Evolutionary conservation across 768 basidiomycete species (phyloP), one percentile per base, ranked within the genome.

Genomic region (Leccinum boreale): DNA sequence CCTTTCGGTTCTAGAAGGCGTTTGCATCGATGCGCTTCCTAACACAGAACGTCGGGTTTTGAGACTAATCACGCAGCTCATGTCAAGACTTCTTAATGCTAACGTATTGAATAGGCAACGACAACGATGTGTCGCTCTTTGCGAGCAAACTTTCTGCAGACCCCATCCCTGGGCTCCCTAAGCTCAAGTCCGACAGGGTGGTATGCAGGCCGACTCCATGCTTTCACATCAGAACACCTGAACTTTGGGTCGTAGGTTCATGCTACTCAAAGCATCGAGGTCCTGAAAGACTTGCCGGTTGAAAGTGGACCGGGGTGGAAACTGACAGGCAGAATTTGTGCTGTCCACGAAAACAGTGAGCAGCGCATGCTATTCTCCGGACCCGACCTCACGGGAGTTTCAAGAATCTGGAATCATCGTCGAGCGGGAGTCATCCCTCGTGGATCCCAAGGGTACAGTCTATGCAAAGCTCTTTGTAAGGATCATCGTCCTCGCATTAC

Each of bases 231-330:
- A 7, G 29, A 39, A 26, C 14, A 28, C 4, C 52, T 46, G 15
- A 53, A 9, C 23, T 12, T 45, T 5, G 33, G 11, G n/a, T 33
- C 15, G 15, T 48, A 91, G 87, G 85, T 92, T 4, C 92, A 94
- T 65, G 92, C 76, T 5, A 84, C 84, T 11, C 91, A 93, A 69
- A 85, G 83, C 7, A 89, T 94, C 57, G 85, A 94, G 70, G 80
- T 92, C 28, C 67, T 94, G 58, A 89, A 85, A 69, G 82, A 86
- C n/a, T 75, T 95, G 50, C 92, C 92, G 0, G 70, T 80, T 0
- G 86, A 84, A 33, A 88, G 87, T 59, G 91, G 91, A 9, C 76
- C 82, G 3, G 93, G 90, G 8, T 95, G 92, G 92, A 87, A 78
- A 57, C 78, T 87, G 67, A 85, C 81, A 62, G 77, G 77, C 58